Percentiles rank a stretch among this genome's conserved stretches.
These are phyloP conservation scores for Cladorrhinum sp. DNA, from an alignment of 2,329 filamentous ascomycete species.

Conservation along the genomic window DNA sequence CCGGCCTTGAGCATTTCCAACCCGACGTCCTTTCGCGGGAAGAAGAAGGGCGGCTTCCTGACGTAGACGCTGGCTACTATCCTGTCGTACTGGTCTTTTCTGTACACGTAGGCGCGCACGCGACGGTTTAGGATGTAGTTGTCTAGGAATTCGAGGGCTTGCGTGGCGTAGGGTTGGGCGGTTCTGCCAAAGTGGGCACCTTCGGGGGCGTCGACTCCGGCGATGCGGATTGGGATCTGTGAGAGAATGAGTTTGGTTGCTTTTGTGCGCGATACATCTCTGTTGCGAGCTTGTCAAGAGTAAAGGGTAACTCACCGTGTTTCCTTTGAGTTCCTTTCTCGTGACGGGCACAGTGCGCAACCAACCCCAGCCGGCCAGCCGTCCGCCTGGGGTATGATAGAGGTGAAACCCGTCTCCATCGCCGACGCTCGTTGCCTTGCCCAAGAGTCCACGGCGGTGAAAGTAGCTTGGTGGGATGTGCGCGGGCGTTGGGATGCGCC, in stretches of 20 bases:
- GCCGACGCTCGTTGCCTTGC: constrained; percentile 86
- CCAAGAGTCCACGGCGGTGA: constrained; percentile 72
- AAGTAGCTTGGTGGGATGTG: constrained; percentile 75
- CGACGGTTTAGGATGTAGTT: constrained; percentile 66
- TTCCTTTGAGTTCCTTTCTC: constrained; percentile 66
- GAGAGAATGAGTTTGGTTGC: constrained; percentile 7
- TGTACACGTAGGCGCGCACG: constrained; percentile 79
- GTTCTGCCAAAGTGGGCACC: constrained; percentile 86
- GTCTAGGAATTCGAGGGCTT: constrained; percentile 79
- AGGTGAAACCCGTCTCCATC: constrained; percentile 95
- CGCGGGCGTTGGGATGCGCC: constrained; percentile 74
- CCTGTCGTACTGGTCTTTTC: constrained; percentile 86
- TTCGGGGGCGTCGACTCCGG: constrained; percentile 91
- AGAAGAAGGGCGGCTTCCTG: constrained; percentile 58
- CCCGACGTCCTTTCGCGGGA: constrained; percentile 69
- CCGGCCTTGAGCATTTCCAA: constrained; percentile 84
- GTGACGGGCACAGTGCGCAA: constrained; percentile 68
- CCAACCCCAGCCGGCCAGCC: constrained; percentile 89
- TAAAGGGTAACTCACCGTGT: constrained; percentile 52
- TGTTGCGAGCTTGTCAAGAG: background rate
- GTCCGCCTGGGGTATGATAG: constrained; percentile 92
- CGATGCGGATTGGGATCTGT: constrained; percentile 83
- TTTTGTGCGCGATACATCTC: too few species aligned
- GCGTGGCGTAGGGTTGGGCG: constrained; percentile 77
- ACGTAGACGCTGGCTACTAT: constrained; percentile 84